Evolutionary conservation across 2,329 filamentous ascomycete genomes (phyloP).

Genomic region (Venturia aucupariae): DNA sequence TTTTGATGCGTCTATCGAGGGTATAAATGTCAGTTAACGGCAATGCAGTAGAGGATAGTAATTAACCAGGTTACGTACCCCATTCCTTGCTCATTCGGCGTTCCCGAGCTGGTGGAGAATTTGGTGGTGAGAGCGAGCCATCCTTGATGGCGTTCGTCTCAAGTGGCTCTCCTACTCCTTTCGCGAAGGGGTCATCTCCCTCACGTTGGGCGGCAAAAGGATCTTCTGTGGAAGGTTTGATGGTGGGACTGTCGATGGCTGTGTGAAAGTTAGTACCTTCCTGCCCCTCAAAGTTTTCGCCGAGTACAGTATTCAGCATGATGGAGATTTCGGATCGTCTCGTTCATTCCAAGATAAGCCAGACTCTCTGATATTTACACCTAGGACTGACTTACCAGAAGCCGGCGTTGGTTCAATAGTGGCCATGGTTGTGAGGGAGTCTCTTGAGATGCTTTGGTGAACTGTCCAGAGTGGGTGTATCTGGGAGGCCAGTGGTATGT

Average conservation of each 20-base stretch:
- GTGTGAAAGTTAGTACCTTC: background rate
- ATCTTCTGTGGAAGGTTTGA: slow-evolving; percentile 19
- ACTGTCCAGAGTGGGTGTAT: too few relatives aligned
- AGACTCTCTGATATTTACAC: background rate
- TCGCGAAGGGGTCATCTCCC: slow-evolving; percentile 20
- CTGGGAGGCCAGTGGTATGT: background rate
- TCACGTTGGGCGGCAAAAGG: slow-evolving; percentile 21
- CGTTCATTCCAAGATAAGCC: background rate
- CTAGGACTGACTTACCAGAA: background rate
- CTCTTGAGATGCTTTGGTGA: background rate
- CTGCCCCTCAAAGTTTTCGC: background rate
- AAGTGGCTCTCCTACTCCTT: slow-evolving; percentile 19
- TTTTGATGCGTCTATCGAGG: slow-evolving; percentile 48
- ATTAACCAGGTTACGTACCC: slow-evolving; percentile 18
- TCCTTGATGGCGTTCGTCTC: slow-evolving; percentile 17
- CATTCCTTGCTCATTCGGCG: slow-evolving; percentile 30
- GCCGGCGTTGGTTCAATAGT: background rate
- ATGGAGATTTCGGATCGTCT: background rate
- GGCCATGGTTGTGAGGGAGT: background rate
- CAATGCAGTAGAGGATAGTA: too few relatives aligned
- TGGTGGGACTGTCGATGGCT: slow-evolving; percentile 20
- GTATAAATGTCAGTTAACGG: background rate
- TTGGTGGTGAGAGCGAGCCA: slow-evolving; percentile 5
- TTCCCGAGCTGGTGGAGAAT: slow-evolving; percentile 16
- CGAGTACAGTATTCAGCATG: background rate